A percentile compares a stretch with the other conserved stretches of the same genome.
phyloP scores from a whole-genome alignment of 2,329 filamentous ascomycete genomes.

The Pseudopyrenochaeta lycopersici region DNA sequence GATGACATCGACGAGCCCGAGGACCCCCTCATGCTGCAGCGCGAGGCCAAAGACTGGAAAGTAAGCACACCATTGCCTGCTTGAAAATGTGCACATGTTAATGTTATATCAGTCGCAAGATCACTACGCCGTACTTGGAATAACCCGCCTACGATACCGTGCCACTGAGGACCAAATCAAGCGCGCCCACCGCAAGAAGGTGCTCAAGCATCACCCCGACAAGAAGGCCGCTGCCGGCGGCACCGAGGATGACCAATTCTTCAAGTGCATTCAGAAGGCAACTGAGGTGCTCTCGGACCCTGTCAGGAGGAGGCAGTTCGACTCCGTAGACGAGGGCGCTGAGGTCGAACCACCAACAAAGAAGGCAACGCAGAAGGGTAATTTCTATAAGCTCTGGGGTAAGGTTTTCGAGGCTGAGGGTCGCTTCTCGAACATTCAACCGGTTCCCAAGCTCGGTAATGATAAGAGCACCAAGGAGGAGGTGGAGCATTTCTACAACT shows the following conservation, averaged over 20 bases:
- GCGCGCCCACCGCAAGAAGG: constrained; percentile 98
- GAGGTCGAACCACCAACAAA: constrained; percentile 92
- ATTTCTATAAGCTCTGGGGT: constrained; percentile 96
- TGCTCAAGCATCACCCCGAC: constrained; percentile 97
- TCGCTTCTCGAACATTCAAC: constrained; percentile 90
- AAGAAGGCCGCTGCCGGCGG: constrained; percentile 94
- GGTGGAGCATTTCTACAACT: constrained; percentile 97
- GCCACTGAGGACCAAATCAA: constrained; percentile 99
- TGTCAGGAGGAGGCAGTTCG: constrained; percentile 90
- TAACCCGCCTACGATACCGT: constrained; percentile 90
- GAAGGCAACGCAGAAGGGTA: constrained; percentile 85
- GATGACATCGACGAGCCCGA: constrained; percentile 94
- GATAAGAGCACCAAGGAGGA: constrained; percentile 86
- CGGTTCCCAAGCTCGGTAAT: constrained; percentile 85
- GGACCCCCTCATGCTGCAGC: constrained; percentile 88
- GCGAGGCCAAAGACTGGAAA: constrained; percentile 99
- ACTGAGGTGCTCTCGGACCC: constrained; percentile 94
- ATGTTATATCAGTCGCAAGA: constrained; percentile 74
- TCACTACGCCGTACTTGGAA: constrained; percentile 94
- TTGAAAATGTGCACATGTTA: not conserved
- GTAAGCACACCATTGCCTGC: constrained; percentile 56
- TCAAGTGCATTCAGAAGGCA: constrained; percentile 99
- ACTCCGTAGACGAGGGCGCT: constrained; percentile 93
- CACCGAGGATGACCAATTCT: constrained; percentile 95
- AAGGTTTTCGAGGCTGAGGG: constrained; percentile 89